Evolutionary conservation across 2,329 filamentous ascomycete genomes (phyloP), one percentile per base, ranked within the genome.

Genomic region (Karstenula rhodostoma): DNA sequence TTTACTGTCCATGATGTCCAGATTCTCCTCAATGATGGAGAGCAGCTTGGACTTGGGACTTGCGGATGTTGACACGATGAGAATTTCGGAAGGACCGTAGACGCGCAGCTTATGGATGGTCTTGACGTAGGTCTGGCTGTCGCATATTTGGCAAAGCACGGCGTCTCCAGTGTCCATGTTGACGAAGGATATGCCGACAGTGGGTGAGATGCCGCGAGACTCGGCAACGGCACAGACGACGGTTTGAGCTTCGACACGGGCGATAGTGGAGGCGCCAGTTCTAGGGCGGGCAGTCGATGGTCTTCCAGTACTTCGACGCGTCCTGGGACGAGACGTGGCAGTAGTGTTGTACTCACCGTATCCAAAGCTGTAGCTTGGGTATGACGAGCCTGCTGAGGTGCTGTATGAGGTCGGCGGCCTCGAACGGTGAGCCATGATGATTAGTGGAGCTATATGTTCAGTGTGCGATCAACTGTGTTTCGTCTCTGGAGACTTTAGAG

Each of bases 181-280:
- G 72, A 97, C 83, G 72, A 97, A 94, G 2, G 93, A 92, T 43
- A 97, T 82, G 0, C 94, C 94, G 1, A 98, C 89, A 0, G 89
- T 90, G 0, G 93, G 93, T 23, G 91, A 89, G 4, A 97, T 86
- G 5, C 93, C 93, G n/a, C 94, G 90, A 46, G 92, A 93, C 75
- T 97, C 93, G 69, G 88, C 92, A 51, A 97, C 79, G 4, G 94
- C 94, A 77, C 94, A 98, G n/a, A 97, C 83, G 56, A 97, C 87
- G 62, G 90, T 87, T 69, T 94, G 89, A 25, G 81, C 80, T 63
- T 84, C 83, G 49, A 85, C 76, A 47, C 84, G 82, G 33, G 84
- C 87, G 47, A 86, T 82, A 2, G 85, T 86, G 1, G 87, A 89
- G 32, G 83, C 80, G 50, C 82, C 82, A 40, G 86, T 88, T 60